Evolutionary conservation across 352 stramenopile species (phyloP), one percentile per base, ranked within the genome.

Genomic region (Lagenidium sp.): DNA sequence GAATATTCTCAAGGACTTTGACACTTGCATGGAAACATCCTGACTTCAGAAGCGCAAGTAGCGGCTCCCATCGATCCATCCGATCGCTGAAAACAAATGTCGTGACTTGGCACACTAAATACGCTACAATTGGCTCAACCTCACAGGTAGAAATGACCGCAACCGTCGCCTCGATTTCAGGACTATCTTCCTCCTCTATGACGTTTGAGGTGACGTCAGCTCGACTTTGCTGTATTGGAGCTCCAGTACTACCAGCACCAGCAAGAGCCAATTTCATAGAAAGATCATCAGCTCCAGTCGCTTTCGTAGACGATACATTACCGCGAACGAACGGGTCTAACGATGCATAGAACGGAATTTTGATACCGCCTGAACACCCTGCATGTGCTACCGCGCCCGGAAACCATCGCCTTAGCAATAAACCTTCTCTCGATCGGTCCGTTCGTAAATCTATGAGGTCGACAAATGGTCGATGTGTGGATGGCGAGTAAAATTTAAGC

Each of bases 71-170:
- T 13, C 80, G 76, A 60, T 94, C 81, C 18, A 94, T 69, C 2
- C 75, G 57, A 37, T 83, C 67, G 15, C 53, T 80, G 43, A 72
- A 91, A 25, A 94, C 36, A 32, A 87, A 87, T 1, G 69, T 82
- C 30, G 75, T 82, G 37, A 82, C 65, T 50, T 94, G 81, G 28
- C 78, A 91, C n/a, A 94, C 70, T 4, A 84, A 60, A 50, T 94
- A 94, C 3, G 80, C 76, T 4, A 94, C 81, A 44, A 94, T 91
- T 13, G 81, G 78, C 36, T 94, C 78, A 0, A 74, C 83, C 32
- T 66, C 71, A 46, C 68, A 71, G 0, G 78, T 76, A 24, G 69
- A 72, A 6, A 66, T 61, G 11, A 69, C 53, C 2, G 63, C 48
- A 6, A 72, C 55, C 13, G 57, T 47, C 11, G 51, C 35, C 16